Base-by-base conservation (phyloP, 108 stramenopile genomes). In the Nitzschia palea region DNA sequence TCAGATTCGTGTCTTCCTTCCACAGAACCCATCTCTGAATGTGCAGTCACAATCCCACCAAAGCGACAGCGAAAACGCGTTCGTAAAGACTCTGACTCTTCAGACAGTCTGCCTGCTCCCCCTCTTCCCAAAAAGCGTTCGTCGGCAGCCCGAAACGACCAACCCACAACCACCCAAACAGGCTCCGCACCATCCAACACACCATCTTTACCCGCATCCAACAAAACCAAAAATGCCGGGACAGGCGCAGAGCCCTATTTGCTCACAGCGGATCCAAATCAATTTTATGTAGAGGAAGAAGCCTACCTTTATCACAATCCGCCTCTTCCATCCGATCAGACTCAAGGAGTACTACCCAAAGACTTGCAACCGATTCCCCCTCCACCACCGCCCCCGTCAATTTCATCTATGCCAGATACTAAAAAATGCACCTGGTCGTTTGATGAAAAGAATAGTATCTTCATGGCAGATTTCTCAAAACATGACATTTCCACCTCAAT, bases 241-340 rank as follows among this genome's bases (percentile, higher is more conserved):
- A 40, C 6, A 6, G 6, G 6, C 10, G 10, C 12, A 10, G 10
- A 40, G 12, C 47, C 47, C 8, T 48, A n/a, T 20, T 4, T 20
- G 22, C 17, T 48, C 47, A 4, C 4, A 20, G 5, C 22, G 0
- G 74, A 75, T 47, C 61, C 66, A 2, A 67, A 75, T 47, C 29
- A 65, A 14, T 68, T 42, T 40, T 86, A 81, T 48, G 70, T 78
- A 30, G 86, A 86, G 47, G 86, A 86, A 51, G 70, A 78, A 28
- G 82, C 86, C 17, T 73, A 78, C 51, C 54, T 71, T 25, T 76
- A 71, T 56, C 80, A 86, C 78, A 84, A 86, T 48, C 82, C 86
- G 25, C 67, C 74, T 4, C 70, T 79, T 18, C 86, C 82, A 9
- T 43, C 51, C 9, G 17, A 57, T 17, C 47, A 34, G 18, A 37